Conservation (phyloP, 441 rosid genomes). For the Pelargonium fulgidum region DNA sequence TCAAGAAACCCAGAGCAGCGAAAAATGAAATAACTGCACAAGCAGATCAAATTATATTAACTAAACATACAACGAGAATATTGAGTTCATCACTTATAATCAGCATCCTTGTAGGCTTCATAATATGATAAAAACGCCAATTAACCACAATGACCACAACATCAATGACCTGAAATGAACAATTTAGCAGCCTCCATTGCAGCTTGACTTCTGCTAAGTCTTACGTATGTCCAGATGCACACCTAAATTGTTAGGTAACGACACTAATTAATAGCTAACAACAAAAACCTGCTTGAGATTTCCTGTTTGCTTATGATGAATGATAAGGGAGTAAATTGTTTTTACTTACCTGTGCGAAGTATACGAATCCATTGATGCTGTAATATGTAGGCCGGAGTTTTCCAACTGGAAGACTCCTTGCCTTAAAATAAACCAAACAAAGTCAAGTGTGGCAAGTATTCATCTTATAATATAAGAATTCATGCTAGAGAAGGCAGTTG, state of each 20-base stretch:
- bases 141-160: background rate
- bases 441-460: background rate
- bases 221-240: slow-evolving; percentile 48
- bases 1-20: slow-evolving; percentile 50
- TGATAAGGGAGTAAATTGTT: too few species aligned
- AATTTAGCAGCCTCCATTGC: slow-evolving; percentile 39
- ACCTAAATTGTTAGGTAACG: slow-evolving; percentile 24
- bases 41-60: too few species aligned
- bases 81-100: too few species aligned
- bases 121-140: too few species aligned
- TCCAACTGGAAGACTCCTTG: slow-evolving; percentile 48
- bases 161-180: slow-evolving; percentile 44
- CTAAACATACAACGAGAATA: too few species aligned
- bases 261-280: background rate
- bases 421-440: slow-evolving; percentile 27
- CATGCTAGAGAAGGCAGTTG: background rate
- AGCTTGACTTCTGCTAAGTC: slow-evolving; percentile 27
- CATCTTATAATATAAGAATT: background rate
- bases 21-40: slow-evolving; percentile 41
- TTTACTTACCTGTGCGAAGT: slow-evolving; percentile 39
- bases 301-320: too few species aligned
- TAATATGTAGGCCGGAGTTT: slow-evolving; percentile 49
- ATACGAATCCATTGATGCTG: slow-evolving; percentile 34
- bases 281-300: background rate
- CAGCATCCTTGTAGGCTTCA: too few species aligned